These are phyloP conservation scores for Fraxinus anomala DNA, from an alignment of 257 asterid genomes.

Conservation along the genomic window DNA sequence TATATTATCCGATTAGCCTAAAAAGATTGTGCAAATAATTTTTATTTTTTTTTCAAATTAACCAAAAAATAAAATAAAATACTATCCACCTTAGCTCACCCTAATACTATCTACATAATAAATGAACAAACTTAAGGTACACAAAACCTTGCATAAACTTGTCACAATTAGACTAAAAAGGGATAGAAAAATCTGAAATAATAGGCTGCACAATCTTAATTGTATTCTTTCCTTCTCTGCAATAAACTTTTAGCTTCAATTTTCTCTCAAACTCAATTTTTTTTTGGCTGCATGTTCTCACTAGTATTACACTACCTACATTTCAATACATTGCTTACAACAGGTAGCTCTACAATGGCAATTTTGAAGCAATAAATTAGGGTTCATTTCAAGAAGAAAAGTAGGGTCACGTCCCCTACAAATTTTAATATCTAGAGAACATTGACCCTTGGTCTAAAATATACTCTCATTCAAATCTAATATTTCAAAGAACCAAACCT, in stretches of 20 bases:
- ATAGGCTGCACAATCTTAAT: not conserved
- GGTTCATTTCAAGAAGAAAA: not conserved
- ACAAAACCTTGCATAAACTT: not conserved
- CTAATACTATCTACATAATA: too few species aligned
- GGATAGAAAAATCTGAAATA: too few species aligned
- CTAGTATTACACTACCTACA: not conserved
- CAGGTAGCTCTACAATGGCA: not conserved
- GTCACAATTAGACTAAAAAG: not conserved
- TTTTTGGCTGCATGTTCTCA: not conserved
- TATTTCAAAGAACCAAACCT: too few species aligned
- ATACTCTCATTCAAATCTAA: too few species aligned
- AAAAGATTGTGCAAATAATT: too few species aligned
- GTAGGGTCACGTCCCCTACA: not conserved
- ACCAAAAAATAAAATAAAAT: too few species aligned
- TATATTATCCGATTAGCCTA: too few species aligned
- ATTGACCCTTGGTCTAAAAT: too few species aligned
- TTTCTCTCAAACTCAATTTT: not conserved
- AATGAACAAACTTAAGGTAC: not conserved
- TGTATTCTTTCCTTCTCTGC: not conserved
- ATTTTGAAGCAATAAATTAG: not conserved
- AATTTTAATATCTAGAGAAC: not conserved
- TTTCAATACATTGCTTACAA: not conserved
- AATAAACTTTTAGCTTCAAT: not conserved
- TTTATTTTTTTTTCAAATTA: too few species aligned
- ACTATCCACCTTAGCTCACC: too few species aligned